Conservation (phyloP, 441 rosid species). For the Codiaeum variegatum region DNA sequence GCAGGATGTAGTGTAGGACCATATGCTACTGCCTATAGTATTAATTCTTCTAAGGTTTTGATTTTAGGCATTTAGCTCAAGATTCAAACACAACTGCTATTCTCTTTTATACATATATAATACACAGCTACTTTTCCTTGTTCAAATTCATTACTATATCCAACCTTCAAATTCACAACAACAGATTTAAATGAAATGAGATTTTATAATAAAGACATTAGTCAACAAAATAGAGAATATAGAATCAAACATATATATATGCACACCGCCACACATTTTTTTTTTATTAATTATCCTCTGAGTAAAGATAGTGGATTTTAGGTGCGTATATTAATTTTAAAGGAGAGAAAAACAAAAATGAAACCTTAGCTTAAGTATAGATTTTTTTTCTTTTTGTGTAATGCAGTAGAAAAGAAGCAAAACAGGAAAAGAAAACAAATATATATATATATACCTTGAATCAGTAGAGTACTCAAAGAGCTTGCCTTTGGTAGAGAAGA, state of each 20-base stretch:
- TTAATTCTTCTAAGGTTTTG: neutral
- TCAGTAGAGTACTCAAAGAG: conserved; percentile 69
- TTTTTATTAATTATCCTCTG: no score
- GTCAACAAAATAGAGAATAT: no score
- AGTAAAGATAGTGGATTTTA: no score
- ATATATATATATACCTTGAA: conserved; percentile 39
- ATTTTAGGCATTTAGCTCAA: neutral
- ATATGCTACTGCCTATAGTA: neutral
- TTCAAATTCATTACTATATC: neutral
- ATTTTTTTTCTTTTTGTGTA: neutral
- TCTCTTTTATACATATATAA: no score
- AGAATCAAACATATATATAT: no score
- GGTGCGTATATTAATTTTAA: no score
- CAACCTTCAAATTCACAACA: neutral
- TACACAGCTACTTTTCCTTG: no score
- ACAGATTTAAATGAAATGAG: no score
- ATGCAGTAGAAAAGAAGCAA: neutral
- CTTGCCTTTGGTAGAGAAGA: conserved; percentile 76
- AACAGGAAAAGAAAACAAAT: neutral
- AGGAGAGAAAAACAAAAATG: neutral
- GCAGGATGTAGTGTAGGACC: neutral
- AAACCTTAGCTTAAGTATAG: neutral
- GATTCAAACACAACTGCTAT: no score
- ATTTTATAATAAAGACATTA: no score
- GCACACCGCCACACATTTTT: no score